Evolutionary conservation across 352 stramenopile species (phyloP), one percentile per base, ranked within the genome.

Genomic region (Globisporangium iwayamae): DNA sequence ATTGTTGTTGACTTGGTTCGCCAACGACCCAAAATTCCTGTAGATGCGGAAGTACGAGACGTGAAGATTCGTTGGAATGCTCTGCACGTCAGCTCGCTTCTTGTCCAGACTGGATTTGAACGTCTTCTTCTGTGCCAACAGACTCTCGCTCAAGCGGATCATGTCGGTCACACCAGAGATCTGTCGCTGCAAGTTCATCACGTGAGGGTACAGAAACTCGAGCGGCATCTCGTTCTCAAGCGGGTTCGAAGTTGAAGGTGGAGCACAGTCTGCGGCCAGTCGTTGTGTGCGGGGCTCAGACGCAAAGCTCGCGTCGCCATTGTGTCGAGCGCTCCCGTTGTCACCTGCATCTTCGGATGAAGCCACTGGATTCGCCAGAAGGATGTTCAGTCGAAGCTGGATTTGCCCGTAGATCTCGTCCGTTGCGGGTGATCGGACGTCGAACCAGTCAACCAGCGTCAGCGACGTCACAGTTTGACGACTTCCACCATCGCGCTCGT

Each of bases 21-120:
- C 28, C 2, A 73, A 63, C 0, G 66, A 81, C 50, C 63, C 75
- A 70, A 85, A 81, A 34, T 90, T 72, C 16, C 83, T 72, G 47
- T 85, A 79, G 38, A 95, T 89, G n/a, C 83, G 79, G 52, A 93
- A 93, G 52, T 89, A 93, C 16, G 87, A 90, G 7, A 96, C 79
- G 56, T 94, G 85, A 11, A 96, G 60, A 41, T 96, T 96, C 9
- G 87, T 96, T 8, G 85, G 78, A 38, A 96, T 90, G 11, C 71
- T 86, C 55, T 92, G 83, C 34, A 92, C 89, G 51, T 93, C 85
- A 0, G 81, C 78, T 32, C 83, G 81, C 50, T 93, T 90, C 67
- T 93, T 96, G 69, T 91, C 73, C 47, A 85, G 63, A 60, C 83
- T 93, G 11, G 85, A 91, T 55, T 96, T 96, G 69, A 96, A 96